Conservation (phyloP, 768 basidiomycete genomes). For the Cystofilobasidium bisporidii region DNA sequence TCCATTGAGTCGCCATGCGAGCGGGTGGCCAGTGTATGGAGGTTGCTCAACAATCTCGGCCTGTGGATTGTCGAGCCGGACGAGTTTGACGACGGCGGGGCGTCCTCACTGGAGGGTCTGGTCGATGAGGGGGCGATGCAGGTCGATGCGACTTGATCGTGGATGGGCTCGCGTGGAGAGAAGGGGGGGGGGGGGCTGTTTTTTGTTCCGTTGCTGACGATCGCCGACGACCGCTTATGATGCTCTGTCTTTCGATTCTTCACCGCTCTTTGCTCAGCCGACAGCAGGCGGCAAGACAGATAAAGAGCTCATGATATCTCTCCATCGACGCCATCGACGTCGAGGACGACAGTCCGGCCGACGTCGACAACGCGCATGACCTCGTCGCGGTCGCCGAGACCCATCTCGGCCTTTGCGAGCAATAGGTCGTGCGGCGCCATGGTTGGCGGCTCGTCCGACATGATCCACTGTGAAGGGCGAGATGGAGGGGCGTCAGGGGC, state of each 20-base stretch:
- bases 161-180: no score
- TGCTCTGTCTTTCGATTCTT: no score
- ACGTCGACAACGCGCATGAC: constrained; percentile 26
- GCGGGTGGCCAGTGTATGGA: background rate
- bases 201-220: no score
- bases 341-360: constrained; percentile 21
- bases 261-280: no score
- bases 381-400: constrained; percentile 9
- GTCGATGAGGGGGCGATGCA: background rate
- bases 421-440: constrained; percentile 30
- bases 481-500: background rate
- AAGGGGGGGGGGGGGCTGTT: no score
- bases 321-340: no score
- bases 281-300: no score
- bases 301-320: background rate
- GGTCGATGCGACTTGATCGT: no score
- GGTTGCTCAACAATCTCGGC: background rate
- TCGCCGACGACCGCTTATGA: no score
- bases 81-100: background rate
- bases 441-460: constrained; percentile 30
- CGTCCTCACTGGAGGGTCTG: background rate
- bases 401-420: constrained; percentile 20
- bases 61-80: background rate
- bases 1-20: background rate
- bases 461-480: constrained; percentile 22